Base-by-base conservation (phyloP, 495 filamentous ascomycete genomes). In the Entonaema liquescens region DNA sequence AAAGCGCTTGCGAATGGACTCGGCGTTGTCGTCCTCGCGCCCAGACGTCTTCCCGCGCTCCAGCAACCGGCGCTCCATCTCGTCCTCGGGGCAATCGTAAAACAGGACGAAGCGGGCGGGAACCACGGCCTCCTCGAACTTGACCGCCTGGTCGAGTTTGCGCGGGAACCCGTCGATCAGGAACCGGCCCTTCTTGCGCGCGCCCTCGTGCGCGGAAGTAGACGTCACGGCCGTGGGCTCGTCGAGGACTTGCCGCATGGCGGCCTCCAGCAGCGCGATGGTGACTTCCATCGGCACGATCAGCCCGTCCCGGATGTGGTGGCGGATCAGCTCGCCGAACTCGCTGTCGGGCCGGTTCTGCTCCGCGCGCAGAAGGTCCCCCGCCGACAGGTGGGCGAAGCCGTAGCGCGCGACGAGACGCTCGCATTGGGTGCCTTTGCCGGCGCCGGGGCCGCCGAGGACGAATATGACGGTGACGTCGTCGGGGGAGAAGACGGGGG, bases 251-350 rank as follows among this genome's bases (percentile, higher is more conserved):
- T 87, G 88, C 60, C 83, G 87, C 92, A 99, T 98, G 7, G 94
- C 92, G 77, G 97, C 94, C 79, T 97, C 95, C 3, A 99, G 87
- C 15, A 99, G 79, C 28, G 91, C 89, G 38, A 99, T 90, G n/a
- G 95, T 99, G 21, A 99, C 93, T 76, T 98, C 95, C 95, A 97
- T 97, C 9, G 95, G 95, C 68, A 99, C 95, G 79, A 99, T 99
- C 72, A 88, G 90, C 67, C 95, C 95, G 77, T 99, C 90, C 38
- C 88, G 88, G 85, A 99, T 99, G 83, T 94, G 93, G 52, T 88
- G 83, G 65, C 89, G 89, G 86, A 99, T 99, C 79, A 98, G 84
- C 33, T 90, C 85, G 75, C 95, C 95, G 80, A 96, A 97, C 77
- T 97, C 85, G 70, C 87, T 91, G 42, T 92, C 93, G 5, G 87